Evolutionary conservation across 2,329 filamentous ascomycete species (phyloP).

Genomic region (Aspergillus sergii): DNA sequence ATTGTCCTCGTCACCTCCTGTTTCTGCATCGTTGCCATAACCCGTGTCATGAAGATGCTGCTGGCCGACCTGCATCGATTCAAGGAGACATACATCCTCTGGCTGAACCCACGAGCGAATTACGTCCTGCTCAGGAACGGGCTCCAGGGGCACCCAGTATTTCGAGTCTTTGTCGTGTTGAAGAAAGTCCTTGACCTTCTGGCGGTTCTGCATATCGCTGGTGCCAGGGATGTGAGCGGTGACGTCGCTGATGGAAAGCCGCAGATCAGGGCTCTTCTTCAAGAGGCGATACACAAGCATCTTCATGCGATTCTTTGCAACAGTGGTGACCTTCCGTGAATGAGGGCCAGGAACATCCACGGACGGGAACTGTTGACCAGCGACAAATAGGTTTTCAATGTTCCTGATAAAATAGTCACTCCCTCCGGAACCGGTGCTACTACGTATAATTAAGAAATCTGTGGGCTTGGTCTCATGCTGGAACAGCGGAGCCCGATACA

Average conservation of each 20-base stretch:
- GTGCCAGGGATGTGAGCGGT: slow-evolving; percentile 91
- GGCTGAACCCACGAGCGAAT: slow-evolving; percentile 90
- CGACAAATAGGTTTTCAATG: slow-evolving; percentile 86
- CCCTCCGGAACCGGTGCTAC: slow-evolving; percentile 75
- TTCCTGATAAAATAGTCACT: slow-evolving; percentile 81
- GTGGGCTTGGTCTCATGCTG: slow-evolving; percentile 75
- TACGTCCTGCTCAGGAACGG: slow-evolving; percentile 75
- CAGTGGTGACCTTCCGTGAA: slow-evolving; percentile 91
- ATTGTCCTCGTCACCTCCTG: slow-evolving; percentile 65
- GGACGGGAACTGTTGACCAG: slow-evolving; percentile 90
- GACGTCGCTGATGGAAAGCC: slow-evolving; percentile 77
- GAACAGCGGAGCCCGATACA: slow-evolving; percentile 94
- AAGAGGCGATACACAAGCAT: slow-evolving; percentile 93
- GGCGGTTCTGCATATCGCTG: slow-evolving; percentile 91
- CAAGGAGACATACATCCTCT: slow-evolving; percentile 90
- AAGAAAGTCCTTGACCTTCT: slow-evolving; percentile 96
- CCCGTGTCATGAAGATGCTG: slow-evolving; percentile 90
- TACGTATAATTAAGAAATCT: slow-evolving; percentile 87
- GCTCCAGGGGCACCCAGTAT: slow-evolving; percentile 81
- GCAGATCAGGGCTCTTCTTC: slow-evolving; percentile 69
- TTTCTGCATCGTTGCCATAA: slow-evolving; percentile 70
- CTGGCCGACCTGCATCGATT: slow-evolving; percentile 94
- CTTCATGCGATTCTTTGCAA: slow-evolving; percentile 94
- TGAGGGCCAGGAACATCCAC: slow-evolving; percentile 92
- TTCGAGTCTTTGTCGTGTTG: slow-evolving; percentile 85